These are phyloP conservation scores for Besnoitia besnoiti DNA, from an alignment of 169 alveolate genomes.

Conservation along the genomic window DNA sequence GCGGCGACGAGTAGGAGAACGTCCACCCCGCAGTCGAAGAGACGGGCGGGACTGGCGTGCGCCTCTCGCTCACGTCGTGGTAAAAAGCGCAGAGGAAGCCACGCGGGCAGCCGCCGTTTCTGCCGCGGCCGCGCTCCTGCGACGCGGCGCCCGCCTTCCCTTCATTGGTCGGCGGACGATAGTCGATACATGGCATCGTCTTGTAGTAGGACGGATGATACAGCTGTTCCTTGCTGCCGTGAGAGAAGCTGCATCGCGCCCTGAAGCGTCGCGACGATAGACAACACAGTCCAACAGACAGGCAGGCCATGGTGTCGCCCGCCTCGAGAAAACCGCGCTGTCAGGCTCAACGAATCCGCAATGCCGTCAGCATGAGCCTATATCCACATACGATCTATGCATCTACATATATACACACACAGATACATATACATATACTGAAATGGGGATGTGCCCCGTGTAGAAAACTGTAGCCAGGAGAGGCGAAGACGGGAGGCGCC, in stretches of 20 bases:
- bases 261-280: conserved; percentile 43
- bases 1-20: conserved; percentile 39
- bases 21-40: not conserved
- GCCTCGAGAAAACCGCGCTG: too few species aligned
- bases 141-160: not conserved
- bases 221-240: conserved; percentile 78
- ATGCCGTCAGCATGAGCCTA: not conserved
- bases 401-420: too few species aligned
- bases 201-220: conserved; percentile 77
- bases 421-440: too few species aligned
- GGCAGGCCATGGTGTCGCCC: too few species aligned
- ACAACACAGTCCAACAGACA: not conserved
- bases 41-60: conserved; percentile 50
- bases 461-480: too few species aligned
- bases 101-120: conserved; percentile 70
- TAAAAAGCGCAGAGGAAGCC: conserved; percentile 75
- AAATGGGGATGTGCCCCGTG: too few species aligned
- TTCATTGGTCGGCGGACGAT: not conserved
- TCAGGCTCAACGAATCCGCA: too few species aligned
- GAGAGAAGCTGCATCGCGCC: conserved; percentile 74
- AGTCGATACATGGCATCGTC: conserved; percentile 72
- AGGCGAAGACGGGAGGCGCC: too few species aligned
- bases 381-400: not conserved
- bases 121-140: conserved; percentile 9
- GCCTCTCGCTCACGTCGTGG: conserved; percentile 71